Evolutionary conservation across 768 basidiomycete genomes (phyloP), one percentile per base, ranked within the genome.

Genomic region (Amanita pseudoporphyria): DNA sequence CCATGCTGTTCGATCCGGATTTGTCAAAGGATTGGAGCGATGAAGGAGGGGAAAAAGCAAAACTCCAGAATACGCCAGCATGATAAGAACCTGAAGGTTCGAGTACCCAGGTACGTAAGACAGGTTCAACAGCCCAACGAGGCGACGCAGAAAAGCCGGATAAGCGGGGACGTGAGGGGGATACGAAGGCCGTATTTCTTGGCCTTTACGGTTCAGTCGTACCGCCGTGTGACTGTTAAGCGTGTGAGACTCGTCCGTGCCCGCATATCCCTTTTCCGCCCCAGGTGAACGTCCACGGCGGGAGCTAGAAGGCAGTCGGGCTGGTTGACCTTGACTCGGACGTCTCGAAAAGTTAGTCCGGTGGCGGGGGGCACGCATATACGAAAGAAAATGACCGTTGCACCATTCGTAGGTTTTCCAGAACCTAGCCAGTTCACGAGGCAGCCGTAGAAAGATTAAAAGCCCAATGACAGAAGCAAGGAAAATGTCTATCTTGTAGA

Each of bases 361-460:
- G 3, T 33, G 18, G 18, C 19, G 19, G 0, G 33, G 16, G 5
- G n/a, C n/a, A n/a, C 22, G 53, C 47, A 56, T 55, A 39, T 65
- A 55, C 42, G 66, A 68, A 30, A 82, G 64, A 44, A 82, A 57
- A 53, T 78, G 71, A 0, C 81, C 81, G 40, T 62, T 69, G 26
- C 61, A 60, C 81, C 81, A 81, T 53, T 81, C 79, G 24, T 70
- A 67, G 36, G 66, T 54, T 31, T 67, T 68, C 53, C 76, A 76
- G 51, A 81, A 70, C 37, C 82, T 73, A 28, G 73, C 76, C 26
- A 77, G 51, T 10, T 67, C 68, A 45, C 76, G 73, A 12, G 81
- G 81, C 9, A 81, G 58, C 2, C 70, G 67, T 41, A 71, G 59
- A 24, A 79, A 58, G 37, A 73, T 63, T 35, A 74, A 64, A 12